Evolutionary conservation across 805 yeast genomes (phyloP), one percentile per base, ranked within the genome.

Genomic region (Geotrichum ghanense): DNA sequence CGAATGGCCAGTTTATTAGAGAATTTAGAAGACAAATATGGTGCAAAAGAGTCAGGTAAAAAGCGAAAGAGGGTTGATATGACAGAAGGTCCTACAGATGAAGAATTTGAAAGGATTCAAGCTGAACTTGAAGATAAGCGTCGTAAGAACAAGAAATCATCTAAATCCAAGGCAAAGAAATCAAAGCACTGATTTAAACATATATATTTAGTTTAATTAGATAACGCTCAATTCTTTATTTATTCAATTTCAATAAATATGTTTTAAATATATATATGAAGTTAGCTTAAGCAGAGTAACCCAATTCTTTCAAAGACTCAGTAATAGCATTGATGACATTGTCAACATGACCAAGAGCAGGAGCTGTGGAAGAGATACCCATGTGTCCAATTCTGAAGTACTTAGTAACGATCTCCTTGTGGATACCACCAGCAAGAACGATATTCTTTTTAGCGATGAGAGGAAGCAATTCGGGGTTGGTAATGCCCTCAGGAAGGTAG

Each of bases 321-420:
- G 71, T 69, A 47, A 78, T 67, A 22, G 73, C 74, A 24, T 64
- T 60, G 49, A 72, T 67, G 35, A 75, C 75, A 47, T 62, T 61
- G 48, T 73, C 76, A 23, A 81, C 63, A 60, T 81, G 83, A 26
- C 72, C 72, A 50, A 76, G 68, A 46, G 68, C 65, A 34, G 66
- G 71, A 54, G 79, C 78, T 49, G 76, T 67, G 10, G 81, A 84
- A 42, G 88, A 74, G 49, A 78, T 80, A 52, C 97, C 96, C 97
- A 90, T 90, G 68, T 89, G 97, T 27, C 97, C 97, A 50, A 89
- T 79, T 66, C 97, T 78, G 71, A 90, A 85, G 69, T 89, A 89
- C 63, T 82, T 80, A 49, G 83, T 75, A 42, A 78, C 81, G 57
- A 87, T 78, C 21, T 79, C 86, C 64, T 78, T 80, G 68, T 84